phyloP scores from a whole-genome alignment of 441 rosid genomes.

The Pelargonium australe region DNA sequence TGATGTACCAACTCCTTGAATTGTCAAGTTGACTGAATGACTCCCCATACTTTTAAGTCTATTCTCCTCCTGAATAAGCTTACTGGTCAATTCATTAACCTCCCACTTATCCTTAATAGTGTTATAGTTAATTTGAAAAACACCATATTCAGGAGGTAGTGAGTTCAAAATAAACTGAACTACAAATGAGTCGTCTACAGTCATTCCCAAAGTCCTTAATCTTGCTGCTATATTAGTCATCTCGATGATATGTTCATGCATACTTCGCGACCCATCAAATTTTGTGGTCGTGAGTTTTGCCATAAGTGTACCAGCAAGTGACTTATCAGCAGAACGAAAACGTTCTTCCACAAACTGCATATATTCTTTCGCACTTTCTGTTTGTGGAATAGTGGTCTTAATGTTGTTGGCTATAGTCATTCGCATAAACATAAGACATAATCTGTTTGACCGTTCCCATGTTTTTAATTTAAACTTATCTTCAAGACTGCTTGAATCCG shows the following conservation, averaged over 20 bases:
- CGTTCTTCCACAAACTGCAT: constrained; percentile 17
- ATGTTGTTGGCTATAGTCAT: constrained; percentile 10
- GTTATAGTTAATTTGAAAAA: constrained; percentile 8
- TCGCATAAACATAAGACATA: constrained; percentile 7
- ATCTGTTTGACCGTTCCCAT: constrained; percentile 13
- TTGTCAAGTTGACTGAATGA: constrained; percentile 2
- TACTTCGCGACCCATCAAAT: not conserved
- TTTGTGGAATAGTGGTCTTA: not conserved
- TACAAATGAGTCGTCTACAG: constrained; percentile 3
- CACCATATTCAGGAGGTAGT: constrained; percentile 7
- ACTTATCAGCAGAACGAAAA: not conserved
- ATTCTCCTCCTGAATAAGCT: constrained; percentile 16
- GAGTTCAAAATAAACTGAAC: constrained; percentile 10
- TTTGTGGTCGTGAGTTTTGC: constrained; percentile 4
- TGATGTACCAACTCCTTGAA: not conserved
- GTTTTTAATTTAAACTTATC: constrained; percentile 2
- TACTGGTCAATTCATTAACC: not conserved
- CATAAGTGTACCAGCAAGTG: constrained; percentile 6
- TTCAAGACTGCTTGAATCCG: not conserved
- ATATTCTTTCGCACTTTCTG: constrained; percentile 14
- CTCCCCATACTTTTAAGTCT: not conserved
- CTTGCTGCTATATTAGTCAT: constrained; percentile 8
- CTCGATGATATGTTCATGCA: constrained; percentile 8
- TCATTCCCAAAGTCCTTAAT: constrained; percentile 4
- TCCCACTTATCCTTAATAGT: constrained; percentile 15